Conservation (phyloP, 176 grass and related monocot species). For the Juncus inflexus region DNA sequence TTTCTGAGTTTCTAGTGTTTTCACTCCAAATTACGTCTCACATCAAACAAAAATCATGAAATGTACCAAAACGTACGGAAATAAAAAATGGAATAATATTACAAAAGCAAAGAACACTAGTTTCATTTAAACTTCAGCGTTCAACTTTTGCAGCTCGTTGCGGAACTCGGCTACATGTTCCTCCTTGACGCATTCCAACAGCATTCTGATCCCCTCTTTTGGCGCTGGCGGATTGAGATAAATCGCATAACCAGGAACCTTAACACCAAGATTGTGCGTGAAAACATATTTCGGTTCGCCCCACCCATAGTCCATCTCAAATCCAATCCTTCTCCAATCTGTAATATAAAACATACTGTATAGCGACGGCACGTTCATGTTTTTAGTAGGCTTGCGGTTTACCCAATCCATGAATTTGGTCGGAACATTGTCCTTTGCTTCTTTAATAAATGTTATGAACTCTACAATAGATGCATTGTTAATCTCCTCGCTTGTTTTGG, state of each 20-base stretch:
- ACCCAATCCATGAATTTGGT: conserved; percentile 48
- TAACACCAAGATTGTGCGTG: conserved; percentile 47
- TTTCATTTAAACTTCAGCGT: no score
- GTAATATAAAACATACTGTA: conserved; percentile 53
- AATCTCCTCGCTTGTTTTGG: conserved; percentile 33
- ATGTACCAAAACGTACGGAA: no score
- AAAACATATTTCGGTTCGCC: conserved; percentile 49
- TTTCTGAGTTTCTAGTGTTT: no score
- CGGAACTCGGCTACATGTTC: conserved; percentile 38
- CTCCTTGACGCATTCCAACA: conserved; percentile 51
- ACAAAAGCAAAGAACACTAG: no score
- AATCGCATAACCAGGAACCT: conserved; percentile 37
- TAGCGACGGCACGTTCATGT: conserved; percentile 41
- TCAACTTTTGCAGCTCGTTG: conserved; percentile 42
- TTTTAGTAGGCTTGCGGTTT: conserved; percentile 29
- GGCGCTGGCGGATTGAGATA: conserved; percentile 55
- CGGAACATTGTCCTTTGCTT: conserved; percentile 39
- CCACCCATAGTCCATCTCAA: conserved; percentile 65
- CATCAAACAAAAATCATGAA: no score
- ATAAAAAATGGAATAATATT: no score
- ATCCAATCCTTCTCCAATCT: conserved; percentile 60
- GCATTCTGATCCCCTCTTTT: conserved; percentile 53
- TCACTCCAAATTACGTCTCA: no score
- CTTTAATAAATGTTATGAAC: conserved; percentile 35
- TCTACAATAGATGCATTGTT: conserved; percentile 33